Base-by-base conservation (phyloP, 352 stramenopile genomes). In the Phytophthora pistaciae region DNA sequence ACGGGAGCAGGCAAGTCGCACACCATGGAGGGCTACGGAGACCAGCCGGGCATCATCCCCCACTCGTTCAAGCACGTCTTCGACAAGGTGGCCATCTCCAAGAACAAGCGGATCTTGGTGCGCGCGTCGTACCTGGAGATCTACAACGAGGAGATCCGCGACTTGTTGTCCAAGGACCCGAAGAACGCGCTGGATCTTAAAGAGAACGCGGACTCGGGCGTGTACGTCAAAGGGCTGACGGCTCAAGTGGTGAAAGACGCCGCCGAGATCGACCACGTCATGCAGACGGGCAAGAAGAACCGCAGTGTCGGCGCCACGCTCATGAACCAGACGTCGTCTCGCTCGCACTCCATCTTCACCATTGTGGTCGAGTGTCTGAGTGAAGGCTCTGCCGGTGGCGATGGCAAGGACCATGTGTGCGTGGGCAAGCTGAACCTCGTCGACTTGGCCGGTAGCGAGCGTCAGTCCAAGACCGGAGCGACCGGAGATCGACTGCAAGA, bases 111-210 rank as follows among this genome's bases (percentile, higher is more conserved):
- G 70, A 99, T 98, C 71, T 84, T 99, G 29, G 97, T 99, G 23
- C 88, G 96, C 44, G 93, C 96, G 8, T 98, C 89, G 16, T 99
- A 99, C 69, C 84, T 99, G 40, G 96, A 99, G 75, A 99, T 99
- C 65, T 99, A 99, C 84, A 99, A 99, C 74, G 97, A 99, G 85
- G 95, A 99, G 68, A 98, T 99, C 71, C 83, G 94, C 21, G 97
- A 99, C 71, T 77, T 99, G 36, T 75, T 99, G 36, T 91, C 87
- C 20, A 95, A 92, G 61, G 88, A 98, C 61, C 84, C 85, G 0
- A 85, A 79, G 25, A 72, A 77, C 27, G 87, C 86, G n/a, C 77
- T 97, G 10, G 91, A 98, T 60, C 79, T 98, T 21, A 98, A 98
- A 60, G 93, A 98, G 73, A 98, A 93, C 54, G 86, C 84, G 10